Evolutionary conservation across 2,329 filamentous ascomycete species (phyloP), one percentile per base, ranked within the genome.

Genomic region (Ilyonectria robusta): DNA sequence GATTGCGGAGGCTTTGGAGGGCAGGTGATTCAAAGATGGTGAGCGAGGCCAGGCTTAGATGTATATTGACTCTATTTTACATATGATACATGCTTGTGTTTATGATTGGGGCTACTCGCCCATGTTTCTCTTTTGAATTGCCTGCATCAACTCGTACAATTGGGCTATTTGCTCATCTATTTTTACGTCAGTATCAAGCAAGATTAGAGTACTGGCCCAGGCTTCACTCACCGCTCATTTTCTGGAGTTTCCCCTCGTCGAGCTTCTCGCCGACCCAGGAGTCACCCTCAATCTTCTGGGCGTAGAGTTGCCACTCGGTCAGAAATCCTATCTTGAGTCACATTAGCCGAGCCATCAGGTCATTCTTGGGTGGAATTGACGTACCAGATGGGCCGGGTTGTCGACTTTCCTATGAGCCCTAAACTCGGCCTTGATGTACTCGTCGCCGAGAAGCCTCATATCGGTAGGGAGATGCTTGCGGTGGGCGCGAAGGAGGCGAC

Each of bases 291-390:
- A 99, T 84, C 78, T 94, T 91, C 79, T 99, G 95, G 2, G 94
- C 95, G 78, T 98, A 99, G 59, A 94, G 84, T 81, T 99, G 96
- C 95, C 95, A 99, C 81, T 98, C 95, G 0, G 93, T 95, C 73
- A 99, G 86, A 80, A 99, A 99, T 2, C 95, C 96, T 75, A 98
- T 94, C 94, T 97, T 72, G 29, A 17, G 1, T 15, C 11, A 19
- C 15, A 56, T 75, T 65, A 76, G 65, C 56, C 50, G 19, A 48
- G 11, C 4, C 26, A 42, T 29, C 44, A 3, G 23, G 17, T 2
- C n/a, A 17, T 33, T 35, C 29, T 50, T 6, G 50, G n/a, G n/a
- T 21, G 50, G 59, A 29, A 33, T 44, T 8, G 37, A 80, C 89
- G 69, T 85, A 97, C 94, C 81, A 99, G 89, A 78, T 98, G 95